Percentiles rank a stretch among this genome's conserved stretches.
Conservation (phyloP, 2,329 filamentous ascomycete genomes). For the Epichloe bromicola region DNA sequence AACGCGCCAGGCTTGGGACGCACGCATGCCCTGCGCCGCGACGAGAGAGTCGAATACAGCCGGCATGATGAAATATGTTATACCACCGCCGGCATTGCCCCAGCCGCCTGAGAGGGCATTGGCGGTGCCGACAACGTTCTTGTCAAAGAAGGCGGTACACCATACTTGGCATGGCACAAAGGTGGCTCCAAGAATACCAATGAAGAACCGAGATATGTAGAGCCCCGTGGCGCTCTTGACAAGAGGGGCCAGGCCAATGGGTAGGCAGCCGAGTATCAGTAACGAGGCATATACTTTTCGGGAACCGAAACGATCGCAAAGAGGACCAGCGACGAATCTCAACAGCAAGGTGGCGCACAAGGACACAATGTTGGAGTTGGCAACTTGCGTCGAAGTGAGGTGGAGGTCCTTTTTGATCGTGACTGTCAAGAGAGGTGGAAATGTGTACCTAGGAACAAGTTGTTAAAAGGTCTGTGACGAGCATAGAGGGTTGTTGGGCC, state of each 20-base stretch:
- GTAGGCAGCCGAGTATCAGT: slow-evolving; percentile 66
- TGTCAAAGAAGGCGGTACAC: slow-evolving; percentile 88
- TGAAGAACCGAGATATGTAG: slow-evolving; percentile 65
- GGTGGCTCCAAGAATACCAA: slow-evolving; percentile 63
- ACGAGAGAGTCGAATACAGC: slow-evolving; percentile 73
- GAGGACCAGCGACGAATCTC: slow-evolving; percentile 63
- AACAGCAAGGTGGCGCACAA: slow-evolving; percentile 58
- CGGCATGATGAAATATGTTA: slow-evolving; percentile 91
- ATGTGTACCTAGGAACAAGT: slow-evolving; percentile 50
- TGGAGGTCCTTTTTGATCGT: slow-evolving; percentile 70
- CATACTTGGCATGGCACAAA: slow-evolving; percentile 87
- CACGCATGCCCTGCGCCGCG: slow-evolving; percentile 39
- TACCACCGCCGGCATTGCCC: slow-evolving; percentile 78
- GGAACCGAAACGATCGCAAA: slow-evolving; percentile 77
- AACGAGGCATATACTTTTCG: slow-evolving; percentile 66
- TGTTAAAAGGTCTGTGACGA: background rate
- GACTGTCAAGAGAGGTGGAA: slow-evolving; percentile 65
- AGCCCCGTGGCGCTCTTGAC: slow-evolving; percentile 50
- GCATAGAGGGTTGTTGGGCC: too few species aligned
- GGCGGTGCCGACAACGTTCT: slow-evolving; percentile 78
- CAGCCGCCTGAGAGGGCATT: slow-evolving; percentile 76
- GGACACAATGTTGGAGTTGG: slow-evolving; percentile 85
- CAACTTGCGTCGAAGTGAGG: slow-evolving; percentile 56
- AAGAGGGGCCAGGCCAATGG: slow-evolving; percentile 69
- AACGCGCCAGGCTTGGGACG: slow-evolving; percentile 68